Percentiles rank a stretch among this genome's conserved stretches.
Conservation (phyloP, 225 moss, liverwort and hornwort genomes). For the Marchantia polymorpha region DNA sequence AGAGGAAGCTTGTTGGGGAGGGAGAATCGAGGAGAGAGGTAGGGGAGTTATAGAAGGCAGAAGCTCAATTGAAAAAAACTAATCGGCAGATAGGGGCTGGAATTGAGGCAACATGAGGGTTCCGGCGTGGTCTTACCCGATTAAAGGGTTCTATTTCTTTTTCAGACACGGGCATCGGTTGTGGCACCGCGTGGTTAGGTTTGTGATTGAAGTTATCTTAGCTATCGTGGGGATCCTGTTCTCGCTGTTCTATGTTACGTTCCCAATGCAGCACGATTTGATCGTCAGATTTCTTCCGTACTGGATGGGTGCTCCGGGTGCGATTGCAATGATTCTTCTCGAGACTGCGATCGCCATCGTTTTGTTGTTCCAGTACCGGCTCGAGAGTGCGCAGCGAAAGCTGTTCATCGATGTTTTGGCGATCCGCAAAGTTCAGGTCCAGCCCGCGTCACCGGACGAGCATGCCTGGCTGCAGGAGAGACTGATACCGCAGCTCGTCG, state of each 20-base stretch:
- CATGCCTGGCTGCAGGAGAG: slow-evolving; percentile 55
- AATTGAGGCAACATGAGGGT: slow-evolving; percentile 30
- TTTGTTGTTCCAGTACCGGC: slow-evolving; percentile 60
- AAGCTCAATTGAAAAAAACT: neutral
- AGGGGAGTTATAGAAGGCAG: neutral
- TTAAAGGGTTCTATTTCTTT: slow-evolving; percentile 72
- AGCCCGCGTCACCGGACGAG: slow-evolving; percentile 46
- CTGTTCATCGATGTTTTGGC: slow-evolving; percentile 56
- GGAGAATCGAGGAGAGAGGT: no score
- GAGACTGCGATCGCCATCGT: slow-evolving; percentile 61
- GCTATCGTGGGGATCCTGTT: slow-evolving; percentile 41
- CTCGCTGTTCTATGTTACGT: slow-evolving; percentile 42
- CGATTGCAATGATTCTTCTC: slow-evolving; percentile 47
- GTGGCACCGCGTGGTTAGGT: slow-evolving; percentile 45
- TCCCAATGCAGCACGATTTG: slow-evolving; percentile 31
- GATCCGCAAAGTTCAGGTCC: slow-evolving; percentile 41
- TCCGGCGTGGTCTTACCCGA: slow-evolving; percentile 59
- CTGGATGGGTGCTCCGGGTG: slow-evolving; percentile 44
- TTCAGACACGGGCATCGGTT: slow-evolving; percentile 45
- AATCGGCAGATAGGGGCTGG: neutral
- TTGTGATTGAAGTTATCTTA: slow-evolving; percentile 44
- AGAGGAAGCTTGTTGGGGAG: no score
- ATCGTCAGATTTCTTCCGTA: slow-evolving; percentile 29
- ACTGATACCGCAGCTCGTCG: slow-evolving; percentile 47
- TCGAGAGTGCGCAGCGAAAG: slow-evolving; percentile 61